Base-by-base conservation (phyloP, 768 basidiomycete species). In the Phylloporus arenicola region DNA sequence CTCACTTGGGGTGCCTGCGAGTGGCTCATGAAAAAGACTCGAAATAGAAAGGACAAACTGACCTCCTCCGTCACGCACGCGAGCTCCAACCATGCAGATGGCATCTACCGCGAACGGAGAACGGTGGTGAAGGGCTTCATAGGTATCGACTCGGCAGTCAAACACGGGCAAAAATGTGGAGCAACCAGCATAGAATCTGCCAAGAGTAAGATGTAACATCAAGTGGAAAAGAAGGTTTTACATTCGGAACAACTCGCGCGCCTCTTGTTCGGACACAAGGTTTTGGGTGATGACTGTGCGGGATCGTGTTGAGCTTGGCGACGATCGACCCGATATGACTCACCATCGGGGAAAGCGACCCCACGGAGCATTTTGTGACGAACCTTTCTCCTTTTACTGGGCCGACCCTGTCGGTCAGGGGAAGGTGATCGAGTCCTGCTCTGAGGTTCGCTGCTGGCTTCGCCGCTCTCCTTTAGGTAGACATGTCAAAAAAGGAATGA, bases 101-200 rank as follows among this genome's bases (percentile, higher is more conserved):
- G 85, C 83, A 57, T 94, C 84, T 20, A 97, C 85, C 37, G 91
- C 91, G 69, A 95, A 96, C 0, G 93, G 94, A 45, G 92, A 95
- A 42, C 93, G 83, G 50, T 86, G 81, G 61, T 89, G 90, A 50
- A 97, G 72, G 38, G 82, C 79, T 40, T 93, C 88, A 68, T 82
- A 96, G 0, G 89, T 92, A 66, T 97, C 93, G n/a, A 78, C 72
- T 38, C 71, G 77, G 4, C 75, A 77, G 67, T 96, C 92, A 61
- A 93, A 94, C 6, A 95, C 83, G 39, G 94, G 89, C 34, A 92
- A 69, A 65, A 92, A 92, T 16, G 87, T 90, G 20, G 89, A 92
- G 63, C 92, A 95, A n/a, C 93, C 93, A 41, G 83, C 79, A 67
- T 88, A 96, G 68, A 89, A 95, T 65, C 92, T 95, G 54, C 22